A percentile compares a stretch with the other conserved stretches of the same genome.
phyloP scores from a whole-genome alignment of 352 stramenopile genomes.

The Globisporangium ultimum region DNA sequence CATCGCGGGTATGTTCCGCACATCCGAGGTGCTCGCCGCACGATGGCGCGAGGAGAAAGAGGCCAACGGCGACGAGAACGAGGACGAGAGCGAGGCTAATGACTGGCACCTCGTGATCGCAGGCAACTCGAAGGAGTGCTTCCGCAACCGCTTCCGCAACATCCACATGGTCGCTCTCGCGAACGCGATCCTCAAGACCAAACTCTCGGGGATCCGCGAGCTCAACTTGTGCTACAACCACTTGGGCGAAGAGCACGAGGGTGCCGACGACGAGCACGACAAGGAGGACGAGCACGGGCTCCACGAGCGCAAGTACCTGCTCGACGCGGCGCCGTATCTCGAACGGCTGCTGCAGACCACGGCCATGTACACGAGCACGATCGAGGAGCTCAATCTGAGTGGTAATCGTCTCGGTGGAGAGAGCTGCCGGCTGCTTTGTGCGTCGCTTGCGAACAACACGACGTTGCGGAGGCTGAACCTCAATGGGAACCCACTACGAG shows the following conservation, averaged over 20 bases:
- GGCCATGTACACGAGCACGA: conserved; percentile 42
- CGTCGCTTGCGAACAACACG: conserved; percentile 32
- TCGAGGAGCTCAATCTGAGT: conserved; percentile 52
- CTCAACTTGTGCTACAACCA: conserved; percentile 58
- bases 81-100: background rate
- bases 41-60: conserved; percentile 8
- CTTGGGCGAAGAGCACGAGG: conserved; percentile 29
- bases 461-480: conserved; percentile 43
- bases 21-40: conserved; percentile 41
- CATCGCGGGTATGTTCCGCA: conserved; percentile 36
- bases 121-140: no score
- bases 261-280: conserved; percentile 18
- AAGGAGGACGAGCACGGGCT: conserved; percentile 14
- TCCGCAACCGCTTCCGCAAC: no score
- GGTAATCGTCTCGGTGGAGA: conserved; percentile 59
- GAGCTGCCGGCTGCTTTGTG: conserved; percentile 55
- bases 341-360: conserved; percentile 43
- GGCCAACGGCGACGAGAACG: conserved; percentile 4
- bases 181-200: conserved; percentile 45
- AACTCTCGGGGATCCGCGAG: conserved; percentile 31
- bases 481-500: conserved; percentile 45
- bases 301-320: conserved; percentile 36
- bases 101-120: no score
- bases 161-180: no score
- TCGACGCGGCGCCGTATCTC: conserved; percentile 46